phyloP scores from a whole-genome alignment of 2,329 filamentous ascomycete genomes.

The Exophiala sp. region DNA sequence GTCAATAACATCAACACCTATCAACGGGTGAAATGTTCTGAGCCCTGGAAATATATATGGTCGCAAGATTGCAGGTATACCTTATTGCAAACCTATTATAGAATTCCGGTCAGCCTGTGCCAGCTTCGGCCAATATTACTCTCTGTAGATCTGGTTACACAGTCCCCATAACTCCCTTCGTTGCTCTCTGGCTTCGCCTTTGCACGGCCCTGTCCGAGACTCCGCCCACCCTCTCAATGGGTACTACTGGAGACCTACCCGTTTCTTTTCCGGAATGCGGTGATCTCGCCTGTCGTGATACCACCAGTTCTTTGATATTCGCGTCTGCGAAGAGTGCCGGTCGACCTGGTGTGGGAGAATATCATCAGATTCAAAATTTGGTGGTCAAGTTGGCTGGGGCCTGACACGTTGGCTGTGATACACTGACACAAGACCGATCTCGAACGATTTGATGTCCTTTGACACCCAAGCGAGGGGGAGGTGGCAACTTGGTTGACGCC shows the following conservation, averaged over 20 bases:
- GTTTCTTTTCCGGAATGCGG: background rate
- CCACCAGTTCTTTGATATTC: no score
- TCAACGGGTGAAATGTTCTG: no score
- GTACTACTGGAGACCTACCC: background rate
- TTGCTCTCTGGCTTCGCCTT: background rate
- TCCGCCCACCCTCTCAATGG: background rate
- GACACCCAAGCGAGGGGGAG: background rate
- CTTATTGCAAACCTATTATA: no score
- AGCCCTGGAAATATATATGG: no score
- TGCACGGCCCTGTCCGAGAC: background rate
- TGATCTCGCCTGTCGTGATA: background rate
- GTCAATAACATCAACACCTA: no score
- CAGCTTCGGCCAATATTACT: background rate
- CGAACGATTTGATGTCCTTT: background rate
- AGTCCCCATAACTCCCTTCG: background rate
- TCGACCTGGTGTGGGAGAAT: no score
- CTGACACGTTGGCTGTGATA: conserved; percentile 15
- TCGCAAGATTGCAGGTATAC: no score
- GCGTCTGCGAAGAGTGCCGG: no score
- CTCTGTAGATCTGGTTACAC: background rate
- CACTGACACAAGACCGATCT: conserved; percentile 10
- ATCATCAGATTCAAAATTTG: no score
- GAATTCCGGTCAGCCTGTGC: no score
- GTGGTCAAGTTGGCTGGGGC: no score
- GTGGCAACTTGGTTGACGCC: background rate